Conservation (phyloP, 225 moss, liverwort and hornwort genomes). For the Physcomitrium patens region DNA sequence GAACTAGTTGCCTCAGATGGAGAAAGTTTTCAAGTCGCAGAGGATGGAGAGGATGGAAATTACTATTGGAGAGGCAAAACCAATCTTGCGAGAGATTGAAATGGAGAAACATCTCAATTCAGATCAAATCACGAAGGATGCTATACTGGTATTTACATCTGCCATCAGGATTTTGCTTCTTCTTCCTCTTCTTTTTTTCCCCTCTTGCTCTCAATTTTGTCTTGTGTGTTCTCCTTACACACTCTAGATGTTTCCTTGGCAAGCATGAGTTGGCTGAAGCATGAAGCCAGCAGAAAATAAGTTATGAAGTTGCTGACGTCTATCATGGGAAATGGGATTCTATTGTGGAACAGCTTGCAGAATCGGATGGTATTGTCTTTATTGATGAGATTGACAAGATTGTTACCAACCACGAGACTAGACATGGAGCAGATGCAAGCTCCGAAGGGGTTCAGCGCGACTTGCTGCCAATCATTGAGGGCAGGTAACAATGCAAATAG, state of each 20-base stretch:
- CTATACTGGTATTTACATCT: slow-evolving; percentile 64
- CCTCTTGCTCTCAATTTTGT: too few relatives aligned
- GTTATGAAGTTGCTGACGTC: slow-evolving; percentile 11
- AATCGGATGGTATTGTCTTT: slow-evolving; percentile 90
- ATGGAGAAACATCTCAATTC: slow-evolving; percentile 92
- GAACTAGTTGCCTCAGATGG: slow-evolving; percentile 66
- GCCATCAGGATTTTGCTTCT: not conserved
- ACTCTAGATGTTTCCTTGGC: too few relatives aligned
- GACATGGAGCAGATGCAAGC: slow-evolving; percentile 87
- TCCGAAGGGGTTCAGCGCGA: slow-evolving; percentile 90
- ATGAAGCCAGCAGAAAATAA: slow-evolving; percentile 9
- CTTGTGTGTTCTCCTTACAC: too few relatives aligned
- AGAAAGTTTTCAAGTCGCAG: slow-evolving; percentile 89
- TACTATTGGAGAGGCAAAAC: slow-evolving; percentile 78
- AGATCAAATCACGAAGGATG: slow-evolving; percentile 86
- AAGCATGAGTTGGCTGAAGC: not conserved
- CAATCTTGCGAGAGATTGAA: slow-evolving; percentile 81
- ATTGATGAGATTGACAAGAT: slow-evolving; percentile 97
- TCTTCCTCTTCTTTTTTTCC: too few relatives aligned
- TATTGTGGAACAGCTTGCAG: slow-evolving; percentile 58
- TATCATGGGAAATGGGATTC: slow-evolving; percentile 21
- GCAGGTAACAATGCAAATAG: slow-evolving; percentile 48
- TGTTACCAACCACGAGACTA: slow-evolving; percentile 81
- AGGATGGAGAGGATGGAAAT: slow-evolving; percentile 85
- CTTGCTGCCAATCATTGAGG: slow-evolving; percentile 91